Base-by-base conservation (phyloP, 768 basidiomycete species). In the Cyathus striatus region DNA sequence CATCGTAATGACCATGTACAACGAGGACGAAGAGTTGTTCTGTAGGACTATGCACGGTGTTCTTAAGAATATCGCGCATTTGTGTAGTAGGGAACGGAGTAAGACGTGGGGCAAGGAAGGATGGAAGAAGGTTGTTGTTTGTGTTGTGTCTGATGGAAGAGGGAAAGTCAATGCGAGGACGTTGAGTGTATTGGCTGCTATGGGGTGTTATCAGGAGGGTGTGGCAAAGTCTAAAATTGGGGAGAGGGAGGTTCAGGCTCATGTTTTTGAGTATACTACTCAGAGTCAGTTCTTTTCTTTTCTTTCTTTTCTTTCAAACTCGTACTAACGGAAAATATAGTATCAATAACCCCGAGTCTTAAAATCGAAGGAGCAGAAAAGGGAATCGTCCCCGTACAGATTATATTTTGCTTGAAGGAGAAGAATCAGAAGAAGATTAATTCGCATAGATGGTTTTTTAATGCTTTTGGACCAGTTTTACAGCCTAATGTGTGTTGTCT, bases 1-100 rank as follows among this genome's bases (percentile, higher is more conserved):
- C 66, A 94, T 97, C 52, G 94, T 96, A 33, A 86, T 97, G 79
- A 97, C 94, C 12, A 96, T 97, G 93, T 96, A 95, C 61, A 95
- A 96, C 55, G 92, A 92, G 55, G 81, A 90, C 53, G 92, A 95
- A 59, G 79, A 84, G 54, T 72, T 98, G 5, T 97, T 97, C 64
- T 84, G 83, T 53, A 66, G 93, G 32, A 90, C 94, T 0, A 93
- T 97, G 89, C 88, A 95, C 55, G 94, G 94, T 40, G 88, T 97
- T 5, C 90, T 96, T 63, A 91, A 89, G 75, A 97, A 97, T 53
- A 75, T 97, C 34, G 84, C 83, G 4, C 90, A 95, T 61, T 61
- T 97, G 47, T 91, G 89, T 57, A 88, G 83, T 50, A 73, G 94
- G 17, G 85, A 87, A 35, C 70, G 89, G 38, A 87, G 83, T 52